These are phyloP conservation scores for Thraustochytrium striatum DNA, from an alignment of 352 stramenopile genomes.

Conservation along the genomic window DNA sequence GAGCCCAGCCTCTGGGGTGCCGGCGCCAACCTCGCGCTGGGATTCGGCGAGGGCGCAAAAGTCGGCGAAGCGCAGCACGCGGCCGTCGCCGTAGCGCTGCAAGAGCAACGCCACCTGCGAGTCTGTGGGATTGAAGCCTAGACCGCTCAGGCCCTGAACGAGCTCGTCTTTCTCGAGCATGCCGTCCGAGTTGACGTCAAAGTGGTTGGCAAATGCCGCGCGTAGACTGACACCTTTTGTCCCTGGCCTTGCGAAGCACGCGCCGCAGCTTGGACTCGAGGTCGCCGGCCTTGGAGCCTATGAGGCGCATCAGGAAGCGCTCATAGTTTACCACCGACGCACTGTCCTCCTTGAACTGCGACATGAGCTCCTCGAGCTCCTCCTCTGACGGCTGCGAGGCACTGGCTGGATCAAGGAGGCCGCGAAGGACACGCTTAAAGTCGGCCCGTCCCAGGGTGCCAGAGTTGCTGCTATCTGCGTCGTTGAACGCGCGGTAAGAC, in stretches of 20 bases:
- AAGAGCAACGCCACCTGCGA: constrained; percentile 9
- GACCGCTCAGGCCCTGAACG: constrained; percentile 5
- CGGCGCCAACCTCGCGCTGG: neutral
- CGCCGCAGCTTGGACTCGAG: constrained; percentile 33
- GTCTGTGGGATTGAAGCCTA: neutral
- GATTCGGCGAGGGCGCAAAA: constrained; percentile 20
- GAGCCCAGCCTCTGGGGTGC: neutral
- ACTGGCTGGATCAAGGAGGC: neutral
- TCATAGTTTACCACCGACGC: constrained; percentile 4
- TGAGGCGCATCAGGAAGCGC: constrained; percentile 1
- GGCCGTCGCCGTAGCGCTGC: constrained; percentile 15
- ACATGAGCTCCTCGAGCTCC: neutral
- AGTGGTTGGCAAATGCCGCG: constrained; percentile 73
- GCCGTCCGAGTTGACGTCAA: constrained; percentile 70
- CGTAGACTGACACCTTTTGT: constrained; percentile 59
- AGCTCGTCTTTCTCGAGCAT: constrained; percentile 53
- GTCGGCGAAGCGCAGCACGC: neutral
- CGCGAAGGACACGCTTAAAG: neutral
- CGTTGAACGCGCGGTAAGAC: constrained; percentile 12
- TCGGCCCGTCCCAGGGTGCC: neutral
- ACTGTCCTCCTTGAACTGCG: constrained; percentile 9
- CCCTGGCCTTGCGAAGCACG: constrained; percentile 43
- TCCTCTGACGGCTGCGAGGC: neutral
- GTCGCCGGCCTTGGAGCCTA: neutral
- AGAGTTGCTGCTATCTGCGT: neutral